Evolutionary conservation across 169 alveolate genomes (phyloP).

Genomic region (Eimeria brunetti): DNA sequence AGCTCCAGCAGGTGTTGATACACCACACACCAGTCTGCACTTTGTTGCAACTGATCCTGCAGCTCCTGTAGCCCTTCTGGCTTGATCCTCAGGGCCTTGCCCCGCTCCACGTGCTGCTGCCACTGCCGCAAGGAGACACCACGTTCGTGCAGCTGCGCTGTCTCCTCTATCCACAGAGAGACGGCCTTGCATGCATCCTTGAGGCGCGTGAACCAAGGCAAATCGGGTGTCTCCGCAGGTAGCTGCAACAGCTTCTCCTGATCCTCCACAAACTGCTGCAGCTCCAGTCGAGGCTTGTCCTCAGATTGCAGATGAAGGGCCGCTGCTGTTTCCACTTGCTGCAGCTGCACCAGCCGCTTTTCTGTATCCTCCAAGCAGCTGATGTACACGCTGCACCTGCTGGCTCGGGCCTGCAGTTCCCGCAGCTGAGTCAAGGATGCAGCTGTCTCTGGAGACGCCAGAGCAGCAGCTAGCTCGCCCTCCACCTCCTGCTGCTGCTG

Average conservation of each 20-base stretch:
- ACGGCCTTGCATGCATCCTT: constrained; percentile 69
- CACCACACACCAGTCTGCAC: constrained; percentile 76
- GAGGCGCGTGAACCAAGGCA: constrained; percentile 75
- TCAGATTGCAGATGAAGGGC: constrained; percentile 49
- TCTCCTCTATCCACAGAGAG: constrained; percentile 67
- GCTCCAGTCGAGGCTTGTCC: constrained; percentile 69
- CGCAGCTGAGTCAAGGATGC: constrained; percentile 76
- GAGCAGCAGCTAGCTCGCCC: constrained; percentile 63
- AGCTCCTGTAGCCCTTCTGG: constrained; percentile 70
- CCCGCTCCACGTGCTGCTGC: constrained; percentile 78
- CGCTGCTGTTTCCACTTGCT: constrained; percentile 73
- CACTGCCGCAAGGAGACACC: constrained; percentile 79
- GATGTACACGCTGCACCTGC: constrained; percentile 75
- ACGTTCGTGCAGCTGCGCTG: constrained; percentile 38
- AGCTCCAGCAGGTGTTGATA: constrained; percentile 76
- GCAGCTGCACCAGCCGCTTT: constrained; percentile 71
- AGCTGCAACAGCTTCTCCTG: constrained; percentile 79
- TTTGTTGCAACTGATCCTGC: constrained; percentile 77
- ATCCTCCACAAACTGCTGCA: constrained; percentile 69
- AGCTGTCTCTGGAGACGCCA: constrained; percentile 57
- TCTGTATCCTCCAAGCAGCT: constrained; percentile 61
- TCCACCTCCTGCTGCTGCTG: constrained; percentile 79
- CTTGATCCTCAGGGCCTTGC: constrained; percentile 53
- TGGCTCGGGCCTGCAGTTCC: constrained; percentile 67
- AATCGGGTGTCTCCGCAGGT: constrained; percentile 77